Evolutionary conservation across 2,329 filamentous ascomycete species (phyloP).

Genomic region (Pseudovirgaria hyperparasitica): DNA sequence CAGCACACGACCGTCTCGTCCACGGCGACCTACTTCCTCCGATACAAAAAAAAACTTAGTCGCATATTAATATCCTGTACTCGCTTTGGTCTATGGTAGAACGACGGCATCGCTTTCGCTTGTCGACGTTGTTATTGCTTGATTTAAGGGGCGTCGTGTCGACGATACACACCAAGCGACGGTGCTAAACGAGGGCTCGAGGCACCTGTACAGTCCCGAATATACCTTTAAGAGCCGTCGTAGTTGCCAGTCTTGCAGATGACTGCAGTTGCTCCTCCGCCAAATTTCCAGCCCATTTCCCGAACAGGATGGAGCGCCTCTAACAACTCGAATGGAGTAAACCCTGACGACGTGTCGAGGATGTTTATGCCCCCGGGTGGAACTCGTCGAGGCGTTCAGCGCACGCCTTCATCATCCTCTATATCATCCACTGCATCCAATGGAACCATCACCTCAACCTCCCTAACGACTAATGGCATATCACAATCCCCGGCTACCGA

Average conservation of each 20-base stretch:
- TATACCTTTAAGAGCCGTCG: slow-evolving; percentile 7
- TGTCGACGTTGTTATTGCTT: slow-evolving; percentile 5
- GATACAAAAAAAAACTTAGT: no score
- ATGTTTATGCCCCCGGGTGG: slow-evolving; percentile 86
- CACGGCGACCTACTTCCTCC: slow-evolving; percentile 9
- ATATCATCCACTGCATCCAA: slow-evolving; percentile 50
- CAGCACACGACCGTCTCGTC: slow-evolving; percentile 20
- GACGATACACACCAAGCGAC: slow-evolving; percentile 16
- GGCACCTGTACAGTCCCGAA: slow-evolving; percentile 10
- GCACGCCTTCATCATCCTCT: slow-evolving; percentile 85
- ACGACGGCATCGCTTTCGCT: slow-evolving; percentile 8
- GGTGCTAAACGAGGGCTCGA: slow-evolving; percentile 14
- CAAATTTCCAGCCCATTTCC: slow-evolving; percentile 48
- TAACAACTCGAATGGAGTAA: slow-evolving; percentile 46
- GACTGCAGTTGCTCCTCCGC: slow-evolving; percentile 55
- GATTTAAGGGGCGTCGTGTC: slow-evolving; percentile 3
- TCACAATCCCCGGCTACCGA: slow-evolving; percentile 21
- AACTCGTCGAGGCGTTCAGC: slow-evolving; percentile 66
- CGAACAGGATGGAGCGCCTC: slow-evolving; percentile 48
- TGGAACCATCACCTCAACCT: slow-evolving; percentile 51
- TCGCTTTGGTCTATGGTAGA: slow-evolving; percentile 16
- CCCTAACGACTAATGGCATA: slow-evolving; percentile 50
- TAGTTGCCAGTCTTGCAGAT: slow-evolving; percentile 26
- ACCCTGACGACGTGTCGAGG: slow-evolving; percentile 67
- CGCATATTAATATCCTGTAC: no score